Evolutionary conservation across 176 grass and related monocot genomes (phyloP).

Genomic region (Alloteropsis semialata): DNA sequence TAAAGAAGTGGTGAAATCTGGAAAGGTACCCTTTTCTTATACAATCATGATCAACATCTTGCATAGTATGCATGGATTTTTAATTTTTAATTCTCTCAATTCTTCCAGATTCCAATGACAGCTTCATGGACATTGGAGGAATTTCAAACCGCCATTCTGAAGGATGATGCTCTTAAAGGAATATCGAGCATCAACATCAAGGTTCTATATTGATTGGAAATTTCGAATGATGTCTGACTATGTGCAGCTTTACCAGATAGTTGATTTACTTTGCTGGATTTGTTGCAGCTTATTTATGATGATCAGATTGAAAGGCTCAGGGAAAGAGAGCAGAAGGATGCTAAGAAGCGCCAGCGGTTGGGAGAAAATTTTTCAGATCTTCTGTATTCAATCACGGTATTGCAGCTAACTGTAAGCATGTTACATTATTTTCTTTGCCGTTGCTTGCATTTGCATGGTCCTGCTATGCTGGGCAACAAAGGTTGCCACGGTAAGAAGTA

Average conservation of each 20-base stretch:
- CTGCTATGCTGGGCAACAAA: not conserved
- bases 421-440: not conserved
- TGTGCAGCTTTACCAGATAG: not conserved
- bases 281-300: slow-evolving; percentile 84
- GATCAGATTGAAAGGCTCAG: slow-evolving; percentile 85
- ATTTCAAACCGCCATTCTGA: slow-evolving; percentile 62
- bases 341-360: slow-evolving; percentile 81
- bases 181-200: slow-evolving; percentile 82
- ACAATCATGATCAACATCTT: not conserved
- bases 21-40: slow-evolving; percentile 36
- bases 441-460: slow-evolving; percentile 8
- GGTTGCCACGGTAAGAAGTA: not conserved
- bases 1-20: slow-evolving; percentile 67
- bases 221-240: not conserved
- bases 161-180: slow-evolving; percentile 61
- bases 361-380: slow-evolving; percentile 94
- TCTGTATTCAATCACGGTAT: slow-evolving; percentile 89
- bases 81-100: slow-evolving; percentile 17
- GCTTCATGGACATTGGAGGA: slow-evolving; percentile 67
- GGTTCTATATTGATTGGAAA: slow-evolving; percentile 24
- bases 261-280: slow-evolving; percentile 25
- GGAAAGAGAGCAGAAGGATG: slow-evolving; percentile 92
- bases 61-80: not conserved
- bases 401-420: not conserved
- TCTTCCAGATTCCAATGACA: slow-evolving; percentile 67